Percentiles rank a stretch among this genome's conserved stretches.
Evolutionary conservation across 225 moss, liverwort and hornwort species (phyloP).

Genomic region (Antitrichia curtipendula): DNA sequence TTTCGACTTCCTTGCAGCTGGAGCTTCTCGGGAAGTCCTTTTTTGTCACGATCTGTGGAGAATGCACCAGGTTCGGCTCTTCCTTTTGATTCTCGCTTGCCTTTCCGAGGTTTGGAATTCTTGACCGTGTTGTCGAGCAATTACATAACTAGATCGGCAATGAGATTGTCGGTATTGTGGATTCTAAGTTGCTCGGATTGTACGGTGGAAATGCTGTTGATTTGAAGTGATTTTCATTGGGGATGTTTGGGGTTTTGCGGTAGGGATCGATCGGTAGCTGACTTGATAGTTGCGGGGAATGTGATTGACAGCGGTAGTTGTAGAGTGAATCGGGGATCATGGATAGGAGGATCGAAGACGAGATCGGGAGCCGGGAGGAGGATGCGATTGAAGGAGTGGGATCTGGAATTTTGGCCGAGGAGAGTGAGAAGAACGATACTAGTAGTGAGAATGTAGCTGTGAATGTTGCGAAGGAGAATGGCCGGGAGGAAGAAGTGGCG

Average conservation of each 20-base stretch:
- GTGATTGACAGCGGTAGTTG: conserved; percentile 10
- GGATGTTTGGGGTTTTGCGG: neutral
- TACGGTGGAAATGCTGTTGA: neutral
- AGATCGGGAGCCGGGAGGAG: neutral
- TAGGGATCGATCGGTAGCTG: neutral
- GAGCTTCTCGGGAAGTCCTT: neutral
- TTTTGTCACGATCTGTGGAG: neutral
- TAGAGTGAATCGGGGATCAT: conserved; percentile 1
- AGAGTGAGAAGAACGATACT: neutral
- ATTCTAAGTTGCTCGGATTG: neutral
- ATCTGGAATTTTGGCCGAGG: neutral
- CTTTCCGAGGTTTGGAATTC: neutral
- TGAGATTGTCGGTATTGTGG: neutral
- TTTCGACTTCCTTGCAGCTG: neutral
- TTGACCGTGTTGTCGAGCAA: neutral
- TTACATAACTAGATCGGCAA: neutral
- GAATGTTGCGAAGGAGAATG: neutral
- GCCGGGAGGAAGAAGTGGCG: neutral
- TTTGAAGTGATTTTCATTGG: neutral
- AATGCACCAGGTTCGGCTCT: conserved; percentile 14
- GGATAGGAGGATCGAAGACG: conserved; percentile 1
- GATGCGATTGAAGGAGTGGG: neutral
- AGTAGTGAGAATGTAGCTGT: neutral
- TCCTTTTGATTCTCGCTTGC: neutral
- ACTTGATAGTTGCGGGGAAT: neutral